Conservation (phyloP, 768 basidiomycete genomes). For the Goffeauzyma gilvescens region DNA sequence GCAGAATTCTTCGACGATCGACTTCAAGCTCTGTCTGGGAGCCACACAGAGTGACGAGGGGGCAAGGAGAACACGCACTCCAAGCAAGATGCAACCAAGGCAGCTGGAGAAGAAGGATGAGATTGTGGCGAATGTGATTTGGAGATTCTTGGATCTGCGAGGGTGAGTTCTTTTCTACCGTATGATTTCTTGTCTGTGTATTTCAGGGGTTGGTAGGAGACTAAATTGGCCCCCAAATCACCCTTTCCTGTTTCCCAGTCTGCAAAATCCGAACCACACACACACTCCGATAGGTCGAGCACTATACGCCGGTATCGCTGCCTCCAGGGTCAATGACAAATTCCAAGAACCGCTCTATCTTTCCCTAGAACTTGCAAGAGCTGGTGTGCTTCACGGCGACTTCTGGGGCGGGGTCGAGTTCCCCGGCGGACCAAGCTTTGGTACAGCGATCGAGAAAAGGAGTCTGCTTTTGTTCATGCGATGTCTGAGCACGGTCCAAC, state of each 20-base stretch:
- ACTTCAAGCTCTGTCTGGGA: constrained; percentile 82
- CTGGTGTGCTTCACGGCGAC: constrained; percentile 91
- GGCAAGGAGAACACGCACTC: constrained; percentile 57
- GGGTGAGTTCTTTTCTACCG: constrained; percentile 44
- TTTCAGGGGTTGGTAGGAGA: not conserved
- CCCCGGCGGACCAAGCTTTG: constrained; percentile 89
- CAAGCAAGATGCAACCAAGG: constrained; percentile 30
- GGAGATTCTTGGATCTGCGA: constrained; percentile 89
- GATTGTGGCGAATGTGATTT: constrained; percentile 90
- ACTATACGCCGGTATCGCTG: constrained; percentile 62
- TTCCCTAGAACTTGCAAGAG: constrained; percentile 82
- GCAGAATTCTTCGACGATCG: constrained; percentile 97
- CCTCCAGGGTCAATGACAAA: constrained; percentile 77
- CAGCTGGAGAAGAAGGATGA: constrained; percentile 94
- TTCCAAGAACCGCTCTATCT: constrained; percentile 93
- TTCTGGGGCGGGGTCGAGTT: constrained; percentile 72
- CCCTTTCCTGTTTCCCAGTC: constrained; percentile 3
- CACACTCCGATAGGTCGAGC: constrained; percentile 82
- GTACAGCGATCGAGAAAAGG: constrained; percentile 54
- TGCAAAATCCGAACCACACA: constrained; percentile 55
- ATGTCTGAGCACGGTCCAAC: constrained; percentile 79
- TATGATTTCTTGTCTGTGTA: not conserved
- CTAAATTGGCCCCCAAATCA: not conserved
- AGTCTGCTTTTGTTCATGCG: constrained; percentile 93
- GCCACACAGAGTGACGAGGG: constrained; percentile 66